These are phyloP conservation scores for Tripidium arundinaceum DNA, from an alignment of 202 grass and related monocot genomes.

Conservation along the genomic window DNA sequence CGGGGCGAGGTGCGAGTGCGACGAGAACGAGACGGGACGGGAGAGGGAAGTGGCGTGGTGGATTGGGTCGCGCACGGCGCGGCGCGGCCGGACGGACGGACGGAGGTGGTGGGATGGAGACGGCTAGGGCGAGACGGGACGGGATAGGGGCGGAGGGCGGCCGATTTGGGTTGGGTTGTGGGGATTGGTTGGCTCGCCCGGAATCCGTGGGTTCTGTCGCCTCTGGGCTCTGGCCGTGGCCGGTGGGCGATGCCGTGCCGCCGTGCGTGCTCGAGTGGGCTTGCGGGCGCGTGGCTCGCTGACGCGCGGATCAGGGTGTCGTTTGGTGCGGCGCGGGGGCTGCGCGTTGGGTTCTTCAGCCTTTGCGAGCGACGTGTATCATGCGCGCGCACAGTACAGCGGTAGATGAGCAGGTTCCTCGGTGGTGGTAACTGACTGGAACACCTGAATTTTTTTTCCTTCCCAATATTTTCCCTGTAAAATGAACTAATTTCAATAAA, in stretches of 20 bases:
- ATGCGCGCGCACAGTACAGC: neutral
- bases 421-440: too few species aligned
- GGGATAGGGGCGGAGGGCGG: neutral
- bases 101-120: constrained; percentile 36
- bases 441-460: too few species aligned
- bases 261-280: neutral
- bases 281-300: neutral
- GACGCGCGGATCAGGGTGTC: neutral
- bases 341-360: neutral
- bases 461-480: too few species aligned
- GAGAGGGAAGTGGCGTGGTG: neutral
- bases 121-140: constrained; percentile 18
- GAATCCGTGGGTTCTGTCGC: too few species aligned
- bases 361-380: neutral
- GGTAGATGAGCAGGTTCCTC: neutral
- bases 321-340: neutral
- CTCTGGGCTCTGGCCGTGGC: too few species aligned
- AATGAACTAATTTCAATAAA: too few species aligned
- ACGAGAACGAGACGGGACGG: constrained; percentile 25
- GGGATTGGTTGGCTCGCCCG: too few species aligned
- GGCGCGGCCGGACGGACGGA: constrained; percentile 45
- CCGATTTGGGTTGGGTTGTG: neutral
- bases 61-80: constrained; percentile 40
- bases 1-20: constrained; percentile 10
- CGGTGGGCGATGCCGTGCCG: too few species aligned